Base-by-base conservation (phyloP, 305 asterid genomes). In the Petunia hybrid region DNA sequence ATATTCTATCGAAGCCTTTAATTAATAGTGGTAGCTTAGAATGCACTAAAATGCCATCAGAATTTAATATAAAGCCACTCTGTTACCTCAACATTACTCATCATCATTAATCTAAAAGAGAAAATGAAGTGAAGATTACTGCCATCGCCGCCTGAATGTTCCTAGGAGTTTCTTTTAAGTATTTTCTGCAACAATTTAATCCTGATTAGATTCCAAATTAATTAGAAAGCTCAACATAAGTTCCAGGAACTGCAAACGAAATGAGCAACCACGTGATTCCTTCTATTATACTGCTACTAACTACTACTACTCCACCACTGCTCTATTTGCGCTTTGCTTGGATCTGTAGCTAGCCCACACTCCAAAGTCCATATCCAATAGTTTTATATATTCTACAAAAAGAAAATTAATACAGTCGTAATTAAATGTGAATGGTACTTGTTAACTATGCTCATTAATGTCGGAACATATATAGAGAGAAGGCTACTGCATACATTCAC, bases 221-320 rank as follows among this genome's bases (percentile, higher is more conserved):
- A 22, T 22, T 22, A 67, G 80, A 73, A 81, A 82, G 81, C 83
- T 80, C 83, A 68, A 80, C 84, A 85, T 85, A 45, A 70, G 81
- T 88, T 86, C 87, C 86, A 84, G 84, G 89, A 90, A 90, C 84
- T 83, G 82, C 89, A 87, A 87, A 85, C 83, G 91, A 89, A 89
- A 86, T 85, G 59, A 84, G 86, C 88, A 79, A 5, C 87, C 92
- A 89, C 82, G 89, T 88, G 89, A 81, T 81, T 73, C 68, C 66
- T 13, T 2, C 16, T 43, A 13, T 80, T 78, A 55, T 79, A 63
- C 36, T 51, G 2, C 3, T 10, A 2, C 9, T 2, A 8, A 68
- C 6, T 43, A 36, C 77, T 46, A 70, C 77, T 70, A 31, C 8
- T 31, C 77, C 59, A 70, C 39, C 62, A 51, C 63, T 22, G 31